phyloP scores from a whole-genome alignment of 108 stramenopile species.

The Chaetoceros muelleri region DNA sequence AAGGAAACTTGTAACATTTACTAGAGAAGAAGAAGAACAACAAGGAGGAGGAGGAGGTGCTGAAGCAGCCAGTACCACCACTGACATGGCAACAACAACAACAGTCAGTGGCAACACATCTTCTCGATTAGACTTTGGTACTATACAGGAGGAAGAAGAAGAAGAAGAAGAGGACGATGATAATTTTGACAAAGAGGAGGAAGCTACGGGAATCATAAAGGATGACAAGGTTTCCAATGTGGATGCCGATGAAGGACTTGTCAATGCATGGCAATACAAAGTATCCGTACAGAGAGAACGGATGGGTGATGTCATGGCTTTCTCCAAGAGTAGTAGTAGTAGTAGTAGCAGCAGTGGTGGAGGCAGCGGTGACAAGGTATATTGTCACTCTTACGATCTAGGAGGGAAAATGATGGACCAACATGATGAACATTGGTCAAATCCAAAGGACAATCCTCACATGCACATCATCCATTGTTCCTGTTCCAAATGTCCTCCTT shows the following conservation, averaged over 20 bases:
- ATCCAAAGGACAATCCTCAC: constrained; percentile 1
- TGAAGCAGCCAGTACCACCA: neutral
- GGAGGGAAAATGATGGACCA: constrained; percentile 54
- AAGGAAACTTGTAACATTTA: constrained; percentile 1
- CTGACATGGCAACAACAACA: constrained; percentile 11
- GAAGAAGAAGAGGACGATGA: constrained; percentile 29
- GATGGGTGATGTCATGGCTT: constrained; percentile 20
- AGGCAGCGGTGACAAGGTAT: constrained; percentile 21
- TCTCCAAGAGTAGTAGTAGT: no score
- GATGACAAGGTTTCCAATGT: no score
- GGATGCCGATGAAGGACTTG: constrained; percentile 51
- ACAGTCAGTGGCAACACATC: neutral
- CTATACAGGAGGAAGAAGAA: constrained; percentile 24
- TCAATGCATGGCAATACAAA: constrained; percentile 81
- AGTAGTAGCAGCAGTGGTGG: no score
- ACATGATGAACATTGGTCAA: constrained; percentile 1
- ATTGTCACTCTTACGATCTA: constrained; percentile 77
- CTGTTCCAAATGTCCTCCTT: neutral
- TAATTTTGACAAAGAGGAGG: constrained; percentile 12
- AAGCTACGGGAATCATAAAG: constrained; percentile 4
- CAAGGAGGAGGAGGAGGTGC: constrained; percentile 4
- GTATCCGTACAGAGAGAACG: constrained; percentile 62
- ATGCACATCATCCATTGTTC: neutral
- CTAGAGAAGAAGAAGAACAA: neutral
- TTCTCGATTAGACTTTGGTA: constrained; percentile 2